These are phyloP conservation scores for Clonostachys byssicola DNA, from an alignment of 2,329 filamentous ascomycete species.

Conservation along the genomic window DNA sequence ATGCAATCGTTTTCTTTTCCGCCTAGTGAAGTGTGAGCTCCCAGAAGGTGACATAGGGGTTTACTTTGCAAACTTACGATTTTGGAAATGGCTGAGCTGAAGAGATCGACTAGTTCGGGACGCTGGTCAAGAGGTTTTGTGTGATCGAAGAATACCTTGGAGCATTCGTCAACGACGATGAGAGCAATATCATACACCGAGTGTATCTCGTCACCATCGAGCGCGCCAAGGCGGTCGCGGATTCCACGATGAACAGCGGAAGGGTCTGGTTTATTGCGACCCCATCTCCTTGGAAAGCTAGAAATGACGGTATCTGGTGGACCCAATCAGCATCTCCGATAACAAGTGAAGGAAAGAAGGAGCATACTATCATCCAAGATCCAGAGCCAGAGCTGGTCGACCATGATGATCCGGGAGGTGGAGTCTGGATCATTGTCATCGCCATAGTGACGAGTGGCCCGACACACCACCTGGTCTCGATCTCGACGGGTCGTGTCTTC, in stretches of 20 bases:
- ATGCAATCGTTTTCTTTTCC: slow-evolving; percentile 7
- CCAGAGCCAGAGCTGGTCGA: slow-evolving; percentile 11
- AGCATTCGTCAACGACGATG: slow-evolving; percentile 9
- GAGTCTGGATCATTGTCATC: slow-evolving; percentile 6
- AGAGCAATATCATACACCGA: slow-evolving; percentile 8
- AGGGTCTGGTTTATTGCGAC: slow-evolving; percentile 25
- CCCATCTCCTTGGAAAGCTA: slow-evolving; percentile 30
- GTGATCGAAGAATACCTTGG: slow-evolving; percentile 10
- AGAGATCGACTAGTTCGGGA: slow-evolving; percentile 9
- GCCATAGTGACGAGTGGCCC: slow-evolving; percentile 9
- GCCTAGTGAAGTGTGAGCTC: slow-evolving; percentile 1
- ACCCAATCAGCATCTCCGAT: slow-evolving; percentile 5
- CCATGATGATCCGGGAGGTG: slow-evolving; percentile 7
- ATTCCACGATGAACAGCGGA: slow-evolving; percentile 26
- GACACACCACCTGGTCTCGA: slow-evolving; percentile 16
- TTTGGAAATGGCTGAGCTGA: slow-evolving; percentile 10
- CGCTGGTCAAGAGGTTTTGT: slow-evolving; percentile 8
- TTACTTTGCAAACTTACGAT: slow-evolving; percentile 3
- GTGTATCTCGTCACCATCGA: slow-evolving; percentile 5
- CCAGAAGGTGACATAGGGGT: neutral
- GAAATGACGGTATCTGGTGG: slow-evolving; percentile 27
- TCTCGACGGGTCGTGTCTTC: slow-evolving; percentile 24
- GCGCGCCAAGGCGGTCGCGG: slow-evolving; percentile 23
- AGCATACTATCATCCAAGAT: slow-evolving; percentile 9
- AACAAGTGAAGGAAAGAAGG: neutral